phyloP scores from a whole-genome alignment of 192 early-diverging fungal species.

The Mortierella hygrophila region DNA sequence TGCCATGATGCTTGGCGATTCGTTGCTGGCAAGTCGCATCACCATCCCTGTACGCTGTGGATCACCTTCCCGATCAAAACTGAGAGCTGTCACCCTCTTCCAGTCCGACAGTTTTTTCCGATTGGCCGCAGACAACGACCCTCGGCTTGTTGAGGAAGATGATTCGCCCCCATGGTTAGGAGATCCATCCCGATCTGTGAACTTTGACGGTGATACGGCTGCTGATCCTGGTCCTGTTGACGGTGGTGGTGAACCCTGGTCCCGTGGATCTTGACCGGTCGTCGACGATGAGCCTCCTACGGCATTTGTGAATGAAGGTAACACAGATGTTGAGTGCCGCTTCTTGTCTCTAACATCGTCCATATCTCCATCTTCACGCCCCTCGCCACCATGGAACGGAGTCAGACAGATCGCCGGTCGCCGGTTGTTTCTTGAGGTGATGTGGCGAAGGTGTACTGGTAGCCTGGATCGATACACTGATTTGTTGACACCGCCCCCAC shows the following conservation, averaged over 20 bases:
- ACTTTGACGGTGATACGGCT: neutral
- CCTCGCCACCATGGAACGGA: conserved; percentile 3
- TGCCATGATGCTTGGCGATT: neutral
- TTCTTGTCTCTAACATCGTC: conserved; percentile 1
- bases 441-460: conserved; percentile 48
- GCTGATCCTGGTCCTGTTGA: neutral
- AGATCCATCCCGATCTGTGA: neutral
- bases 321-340: neutral
- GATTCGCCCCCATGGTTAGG: neutral
- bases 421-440: conserved; percentile 39
- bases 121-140: neutral
- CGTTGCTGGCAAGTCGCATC: conserved; percentile 6
- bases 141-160: neutral
- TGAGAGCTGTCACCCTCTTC: conserved; percentile 17
- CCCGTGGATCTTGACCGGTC: neutral
- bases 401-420: conserved; percentile 33
- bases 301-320: neutral
- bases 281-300: neutral
- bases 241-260: neutral
- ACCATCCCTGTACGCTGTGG: neutral
- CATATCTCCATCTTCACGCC: neutral
- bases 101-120: conserved; percentile 26
- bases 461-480: conserved; percentile 22
- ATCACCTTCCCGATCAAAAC: conserved; percentile 14
- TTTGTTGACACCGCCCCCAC: conserved; percentile 39